Conservation (phyloP, 2,329 filamentous ascomycete species). For the Aspergillus niger region DNA sequence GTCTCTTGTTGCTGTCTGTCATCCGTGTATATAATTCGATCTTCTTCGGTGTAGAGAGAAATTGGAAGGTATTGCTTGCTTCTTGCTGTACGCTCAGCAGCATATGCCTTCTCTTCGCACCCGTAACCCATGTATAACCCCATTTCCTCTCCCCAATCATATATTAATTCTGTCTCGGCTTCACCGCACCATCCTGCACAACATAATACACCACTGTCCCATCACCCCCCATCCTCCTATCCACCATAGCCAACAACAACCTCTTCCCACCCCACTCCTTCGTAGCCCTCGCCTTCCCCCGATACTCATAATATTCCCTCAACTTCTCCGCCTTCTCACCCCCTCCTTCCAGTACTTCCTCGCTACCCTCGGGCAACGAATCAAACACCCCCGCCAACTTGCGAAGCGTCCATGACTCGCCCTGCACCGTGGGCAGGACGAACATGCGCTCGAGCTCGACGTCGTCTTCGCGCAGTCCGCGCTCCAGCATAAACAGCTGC, state of each 20-base stretch:
- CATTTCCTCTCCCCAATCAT: too few species aligned
- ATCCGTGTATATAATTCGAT: slow-evolving; percentile 11
- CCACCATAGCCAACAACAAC: slow-evolving; percentile 59
- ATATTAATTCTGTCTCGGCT: slow-evolving; percentile 62
- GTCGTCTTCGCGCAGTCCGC: slow-evolving; percentile 50
- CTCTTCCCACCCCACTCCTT: slow-evolving; percentile 54
- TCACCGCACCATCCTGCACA: slow-evolving; percentile 64
- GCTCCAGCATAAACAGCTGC: slow-evolving; percentile 61
- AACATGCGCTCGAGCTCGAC: slow-evolving; percentile 57
- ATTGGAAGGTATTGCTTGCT: background rate
- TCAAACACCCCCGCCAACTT: slow-evolving; percentile 61
- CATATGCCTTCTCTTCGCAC: background rate
- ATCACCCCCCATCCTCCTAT: slow-evolving; percentile 53
- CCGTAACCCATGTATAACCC: too few species aligned
- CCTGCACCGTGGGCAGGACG: slow-evolving; percentile 60
- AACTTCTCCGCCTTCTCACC: slow-evolving; percentile 28
- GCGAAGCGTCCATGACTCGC: slow-evolving; percentile 62
- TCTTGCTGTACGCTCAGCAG: background rate
- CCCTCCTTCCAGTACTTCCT: slow-evolving; percentile 15
- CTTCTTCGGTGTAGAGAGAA: background rate
- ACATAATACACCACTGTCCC: slow-evolving; percentile 68
- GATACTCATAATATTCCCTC: slow-evolving; percentile 35
- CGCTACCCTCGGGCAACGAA: slow-evolving; percentile 41
- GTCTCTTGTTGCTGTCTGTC: slow-evolving; percentile 5
- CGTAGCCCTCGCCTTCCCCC: slow-evolving; percentile 25